These are phyloP conservation scores for Malassezia globosa DNA, from an alignment of 1,284 basidiomycete species.

Conservation along the genomic window DNA sequence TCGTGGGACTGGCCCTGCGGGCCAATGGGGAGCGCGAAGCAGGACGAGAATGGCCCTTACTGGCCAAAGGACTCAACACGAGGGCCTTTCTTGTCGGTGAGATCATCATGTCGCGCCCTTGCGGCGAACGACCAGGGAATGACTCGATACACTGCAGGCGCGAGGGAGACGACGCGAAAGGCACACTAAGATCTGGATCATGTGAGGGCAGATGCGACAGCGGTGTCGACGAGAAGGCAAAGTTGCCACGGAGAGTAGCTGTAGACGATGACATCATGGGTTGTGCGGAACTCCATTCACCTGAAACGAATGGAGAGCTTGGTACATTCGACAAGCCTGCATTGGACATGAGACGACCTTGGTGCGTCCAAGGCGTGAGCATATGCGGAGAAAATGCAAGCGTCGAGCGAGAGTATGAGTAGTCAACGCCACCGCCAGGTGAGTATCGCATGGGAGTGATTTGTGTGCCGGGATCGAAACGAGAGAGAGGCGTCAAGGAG, in stretches of 20 bases:
- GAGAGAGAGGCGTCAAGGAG: conserved; percentile 11
- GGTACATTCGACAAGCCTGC: conserved; percentile 9
- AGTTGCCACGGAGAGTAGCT: neutral
- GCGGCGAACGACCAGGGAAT: conserved; percentile 16
- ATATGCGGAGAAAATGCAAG: conserved; percentile 13
- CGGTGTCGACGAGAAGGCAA: conserved; percentile 10
- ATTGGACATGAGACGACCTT: conserved; percentile 11
- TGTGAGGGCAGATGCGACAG: conserved; percentile 5
- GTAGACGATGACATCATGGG: neutral
- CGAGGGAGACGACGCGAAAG: conserved; percentile 4
- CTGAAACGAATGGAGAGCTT: conserved; percentile 12
- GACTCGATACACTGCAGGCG: conserved; percentile 16
- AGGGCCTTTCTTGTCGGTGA: conserved; percentile 7
- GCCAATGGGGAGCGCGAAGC: neutral
- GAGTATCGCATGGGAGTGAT: conserved; percentile 19
- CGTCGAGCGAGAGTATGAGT: neutral
- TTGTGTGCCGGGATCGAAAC: conserved; percentile 8
- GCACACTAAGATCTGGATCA: neutral
- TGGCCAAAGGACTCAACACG: conserved; percentile 2
- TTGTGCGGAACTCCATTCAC: neutral
- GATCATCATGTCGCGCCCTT: neutral
- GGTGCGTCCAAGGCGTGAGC: conserved; percentile 17
- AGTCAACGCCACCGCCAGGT: neutral
- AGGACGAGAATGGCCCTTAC: neutral
- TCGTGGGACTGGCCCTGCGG: neutral